These are phyloP conservation scores for Coccomyxa subellipsoidea DNA, from an alignment of 163 green algal genomes.

Conservation along the genomic window DNA sequence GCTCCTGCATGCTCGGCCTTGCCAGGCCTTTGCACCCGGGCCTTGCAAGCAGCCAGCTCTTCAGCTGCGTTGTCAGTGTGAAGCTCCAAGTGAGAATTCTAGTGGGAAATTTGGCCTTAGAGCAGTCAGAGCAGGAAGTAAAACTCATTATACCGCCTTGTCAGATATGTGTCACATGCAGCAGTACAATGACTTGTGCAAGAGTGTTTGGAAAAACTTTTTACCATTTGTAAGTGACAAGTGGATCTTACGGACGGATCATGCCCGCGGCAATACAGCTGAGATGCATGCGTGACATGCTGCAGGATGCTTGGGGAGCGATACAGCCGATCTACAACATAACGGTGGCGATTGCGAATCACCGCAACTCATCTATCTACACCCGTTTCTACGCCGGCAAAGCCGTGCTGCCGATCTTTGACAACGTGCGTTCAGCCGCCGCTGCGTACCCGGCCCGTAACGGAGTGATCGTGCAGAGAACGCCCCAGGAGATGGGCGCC, in stretches of 20 bases:
- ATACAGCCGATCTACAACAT: conserved; percentile 1
- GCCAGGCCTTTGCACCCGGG: background rate
- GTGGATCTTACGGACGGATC: background rate
- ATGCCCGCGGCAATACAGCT: background rate
- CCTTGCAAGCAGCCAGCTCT: background rate
- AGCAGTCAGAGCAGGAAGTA: no score
- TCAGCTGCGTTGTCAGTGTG: background rate
- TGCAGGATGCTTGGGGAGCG: background rate
- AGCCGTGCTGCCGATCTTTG: conserved; percentile 1
- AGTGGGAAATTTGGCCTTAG: no score
- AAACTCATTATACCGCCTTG: no score
- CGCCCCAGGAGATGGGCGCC: background rate
- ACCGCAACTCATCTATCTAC: background rate
- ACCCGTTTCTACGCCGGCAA: background rate
- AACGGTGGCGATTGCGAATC: background rate
- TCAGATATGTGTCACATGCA: no score
- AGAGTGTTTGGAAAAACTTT: no score
- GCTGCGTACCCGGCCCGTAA: background rate
- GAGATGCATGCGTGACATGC: no score
- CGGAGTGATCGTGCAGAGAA: background rate
- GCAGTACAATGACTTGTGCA: no score
- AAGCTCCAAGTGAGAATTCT: no score
- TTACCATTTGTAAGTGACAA: background rate
- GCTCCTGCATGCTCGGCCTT: background rate
- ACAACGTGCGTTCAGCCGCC: background rate